Conservation (phyloP, 2,329 filamentous ascomycete species). For the Colletotrichum coccodes region DNA sequence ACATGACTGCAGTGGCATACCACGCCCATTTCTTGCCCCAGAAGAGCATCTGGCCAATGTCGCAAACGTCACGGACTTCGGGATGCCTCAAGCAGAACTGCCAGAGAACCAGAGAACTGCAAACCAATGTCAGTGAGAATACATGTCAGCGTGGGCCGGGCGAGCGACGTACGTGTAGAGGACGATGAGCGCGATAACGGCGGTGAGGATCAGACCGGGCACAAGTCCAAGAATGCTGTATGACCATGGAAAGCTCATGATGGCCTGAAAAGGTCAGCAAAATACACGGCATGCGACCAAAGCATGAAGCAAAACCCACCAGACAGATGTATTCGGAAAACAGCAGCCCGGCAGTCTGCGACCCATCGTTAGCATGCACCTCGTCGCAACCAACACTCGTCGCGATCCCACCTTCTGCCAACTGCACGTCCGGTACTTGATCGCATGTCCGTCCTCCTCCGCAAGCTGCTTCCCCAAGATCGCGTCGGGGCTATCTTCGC, state of each 20-base stretch:
- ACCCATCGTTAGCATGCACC: constrained; percentile 40
- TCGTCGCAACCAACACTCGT: neutral
- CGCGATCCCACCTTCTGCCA: constrained; percentile 76
- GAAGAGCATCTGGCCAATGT: constrained; percentile 95
- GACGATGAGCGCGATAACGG: constrained; percentile 80
- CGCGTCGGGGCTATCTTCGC: constrained; percentile 56
- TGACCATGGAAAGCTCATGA: constrained; percentile 96
- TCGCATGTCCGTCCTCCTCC: constrained; percentile 79
- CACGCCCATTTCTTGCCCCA: constrained; percentile 82
- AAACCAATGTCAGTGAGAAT: constrained; percentile 30
- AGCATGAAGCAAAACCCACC: constrained; percentile 22
- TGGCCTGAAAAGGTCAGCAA: constrained; percentile 55
- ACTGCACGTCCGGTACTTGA: constrained; percentile 92
- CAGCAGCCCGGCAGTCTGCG: constrained; percentile 80
- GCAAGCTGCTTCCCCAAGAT: constrained; percentile 76
- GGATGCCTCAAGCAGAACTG: constrained; percentile 92
- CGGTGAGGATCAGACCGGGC: constrained; percentile 82
- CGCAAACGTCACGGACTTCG: constrained; percentile 91
- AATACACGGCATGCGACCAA: too few relatives aligned
- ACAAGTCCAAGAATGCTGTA: constrained; percentile 90
- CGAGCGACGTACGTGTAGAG: constrained; percentile 71
- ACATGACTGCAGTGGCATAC: constrained; percentile 82
- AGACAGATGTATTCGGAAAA: constrained; percentile 88
- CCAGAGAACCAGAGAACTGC: constrained; percentile 62
- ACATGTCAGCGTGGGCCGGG: constrained; percentile 31